phyloP scores from a whole-genome alignment of 2,329 filamentous ascomycete species.

The Aureobasidium zeae region DNA sequence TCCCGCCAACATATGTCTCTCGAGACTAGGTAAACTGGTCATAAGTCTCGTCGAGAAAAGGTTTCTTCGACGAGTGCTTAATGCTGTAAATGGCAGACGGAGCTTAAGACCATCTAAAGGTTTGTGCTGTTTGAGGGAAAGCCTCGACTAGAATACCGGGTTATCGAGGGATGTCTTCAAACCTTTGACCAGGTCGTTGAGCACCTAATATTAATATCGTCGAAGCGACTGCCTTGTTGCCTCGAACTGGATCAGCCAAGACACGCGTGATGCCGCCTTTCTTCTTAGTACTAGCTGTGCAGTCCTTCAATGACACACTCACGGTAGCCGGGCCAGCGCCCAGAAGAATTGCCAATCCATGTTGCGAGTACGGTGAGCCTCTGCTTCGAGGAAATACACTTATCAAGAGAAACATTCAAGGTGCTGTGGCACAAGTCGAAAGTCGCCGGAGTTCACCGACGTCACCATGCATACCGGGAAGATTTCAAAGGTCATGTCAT shows the following conservation, averaged over 20 bases:
- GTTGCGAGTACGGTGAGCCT: no score
- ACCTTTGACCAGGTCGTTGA: slow-evolving; percentile 35
- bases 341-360: slow-evolving; percentile 44
- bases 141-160: slow-evolving; percentile 42
- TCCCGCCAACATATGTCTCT: slow-evolving; percentile 46
- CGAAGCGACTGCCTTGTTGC: slow-evolving; percentile 49
- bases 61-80: slow-evolving; percentile 46
- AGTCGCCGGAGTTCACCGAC: no score
- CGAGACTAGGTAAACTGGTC: slow-evolving; percentile 41
- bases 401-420: no score
- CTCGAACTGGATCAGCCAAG: slow-evolving; percentile 41
- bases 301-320: slow-evolving; percentile 16
- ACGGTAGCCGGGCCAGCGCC: slow-evolving; percentile 41
- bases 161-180: slow-evolving; percentile 35
- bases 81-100: slow-evolving; percentile 47
- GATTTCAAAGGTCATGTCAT: no score
- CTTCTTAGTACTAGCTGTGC: not conserved
- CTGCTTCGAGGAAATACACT: no score
- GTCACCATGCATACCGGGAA: no score
- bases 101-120: slow-evolving; percentile 44
- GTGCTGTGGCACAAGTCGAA: no score
- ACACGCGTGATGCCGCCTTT: slow-evolving; percentile 48
- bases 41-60: slow-evolving; percentile 46
- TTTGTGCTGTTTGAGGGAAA: slow-evolving; percentile 42
- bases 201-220: slow-evolving; percentile 37